Conservation (phyloP, 306 rosid genomes). For the Nissolia schottii region DNA sequence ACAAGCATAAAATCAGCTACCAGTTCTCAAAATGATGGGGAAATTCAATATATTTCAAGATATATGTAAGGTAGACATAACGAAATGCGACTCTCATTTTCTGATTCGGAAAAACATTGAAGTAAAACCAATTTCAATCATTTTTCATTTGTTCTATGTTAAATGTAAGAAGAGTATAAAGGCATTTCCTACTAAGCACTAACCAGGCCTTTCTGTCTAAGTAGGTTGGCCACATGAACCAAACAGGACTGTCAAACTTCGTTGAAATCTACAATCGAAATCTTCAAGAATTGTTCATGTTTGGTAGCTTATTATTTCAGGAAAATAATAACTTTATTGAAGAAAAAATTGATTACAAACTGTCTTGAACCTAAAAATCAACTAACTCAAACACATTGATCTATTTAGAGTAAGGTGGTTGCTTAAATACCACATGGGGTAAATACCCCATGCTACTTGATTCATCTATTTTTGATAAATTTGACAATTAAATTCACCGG, state of each 20-base stretch:
- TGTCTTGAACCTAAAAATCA: no score
- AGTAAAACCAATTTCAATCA: not conserved
- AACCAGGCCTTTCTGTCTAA: not conserved
- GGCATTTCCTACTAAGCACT: not conserved
- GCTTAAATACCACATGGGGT: no score
- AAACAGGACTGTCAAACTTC: not conserved
- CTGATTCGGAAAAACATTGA: not conserved
- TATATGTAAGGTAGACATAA: not conserved
- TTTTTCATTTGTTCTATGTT: not conserved
- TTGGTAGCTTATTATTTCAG: no score
- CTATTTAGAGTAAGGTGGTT: no score
- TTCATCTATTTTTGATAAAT: no score
- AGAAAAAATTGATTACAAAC: no score
- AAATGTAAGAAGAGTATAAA: not conserved
- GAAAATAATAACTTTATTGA: no score
- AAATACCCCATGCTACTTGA: no score
- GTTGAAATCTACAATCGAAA: not conserved
- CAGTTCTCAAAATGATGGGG: not conserved
- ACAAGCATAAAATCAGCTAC: not conserved
- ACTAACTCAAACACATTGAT: no score
- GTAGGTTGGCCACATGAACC: not conserved
- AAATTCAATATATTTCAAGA: constrained; percentile 9
- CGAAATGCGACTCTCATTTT: not conserved
- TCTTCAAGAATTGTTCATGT: no score
- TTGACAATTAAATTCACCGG: no score